Conservation (phyloP, 148 eudicot species). For the Oxyria digyna region DNA sequence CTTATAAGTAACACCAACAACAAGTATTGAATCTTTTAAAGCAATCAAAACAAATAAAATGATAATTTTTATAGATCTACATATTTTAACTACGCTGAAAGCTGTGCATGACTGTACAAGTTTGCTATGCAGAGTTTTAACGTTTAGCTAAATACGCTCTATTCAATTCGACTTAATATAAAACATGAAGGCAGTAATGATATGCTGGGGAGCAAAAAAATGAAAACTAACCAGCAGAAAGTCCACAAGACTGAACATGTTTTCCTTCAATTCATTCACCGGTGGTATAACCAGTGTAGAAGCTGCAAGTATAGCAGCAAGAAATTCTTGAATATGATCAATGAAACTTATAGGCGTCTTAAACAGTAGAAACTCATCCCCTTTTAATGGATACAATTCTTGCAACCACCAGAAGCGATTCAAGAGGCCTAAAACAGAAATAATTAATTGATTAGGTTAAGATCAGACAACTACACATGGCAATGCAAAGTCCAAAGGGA, state of each 20-base stretch:
- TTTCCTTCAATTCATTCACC: slow-evolving; percentile 43
- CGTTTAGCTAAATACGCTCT: neutral
- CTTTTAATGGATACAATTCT: slow-evolving; percentile 44
- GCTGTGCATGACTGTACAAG: neutral
- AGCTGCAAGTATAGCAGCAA: slow-evolving; percentile 59
- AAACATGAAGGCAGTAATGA: neutral
- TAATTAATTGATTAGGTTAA: neutral
- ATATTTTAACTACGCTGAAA: neutral
- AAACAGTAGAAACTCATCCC: slow-evolving; percentile 50
- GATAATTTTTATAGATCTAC: neutral
- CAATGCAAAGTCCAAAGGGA: neutral
- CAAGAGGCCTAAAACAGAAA: slow-evolving; percentile 36
- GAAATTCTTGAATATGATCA: slow-evolving; percentile 86
- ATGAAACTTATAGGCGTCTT: slow-evolving; percentile 82
- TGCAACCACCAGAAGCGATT: slow-evolving; percentile 90
- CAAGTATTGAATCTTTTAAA: neutral
- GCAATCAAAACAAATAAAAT: neutral
- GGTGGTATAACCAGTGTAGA: slow-evolving; percentile 78
- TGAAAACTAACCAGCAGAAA: slow-evolving; percentile 32
- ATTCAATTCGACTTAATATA: neutral
- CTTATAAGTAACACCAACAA: neutral
- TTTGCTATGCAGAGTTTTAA: neutral
- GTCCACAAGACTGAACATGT: slow-evolving; percentile 41
- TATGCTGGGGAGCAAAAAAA: neutral
- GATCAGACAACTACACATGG: neutral